Percentiles rank a stretch among this genome's conserved stretches.
phyloP scores from a whole-genome alignment of 2,329 filamentous ascomycete species.

The Aspergillus pseudonomiae region DNA sequence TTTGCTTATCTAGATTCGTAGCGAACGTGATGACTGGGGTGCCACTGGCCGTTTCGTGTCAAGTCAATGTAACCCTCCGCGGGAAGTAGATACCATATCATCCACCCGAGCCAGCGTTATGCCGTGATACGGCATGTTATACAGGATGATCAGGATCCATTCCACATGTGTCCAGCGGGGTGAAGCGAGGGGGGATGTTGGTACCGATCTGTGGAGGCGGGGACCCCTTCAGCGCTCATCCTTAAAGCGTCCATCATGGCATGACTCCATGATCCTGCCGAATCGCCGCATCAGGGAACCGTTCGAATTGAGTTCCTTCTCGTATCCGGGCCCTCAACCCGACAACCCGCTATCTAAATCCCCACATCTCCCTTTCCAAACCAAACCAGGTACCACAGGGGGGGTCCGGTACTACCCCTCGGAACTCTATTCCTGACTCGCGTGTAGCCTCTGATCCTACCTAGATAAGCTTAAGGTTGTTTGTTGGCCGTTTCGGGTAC shows the following conservation, averaged over 20 bases:
- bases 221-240: not conserved
- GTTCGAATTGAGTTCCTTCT: not conserved
- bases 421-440: not conserved
- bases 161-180: not conserved
- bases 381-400: too few species aligned
- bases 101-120: too few species aligned
- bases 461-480: not conserved
- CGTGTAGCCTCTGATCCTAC: not conserved
- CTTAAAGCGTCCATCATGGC: not conserved
- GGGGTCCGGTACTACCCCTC: too few species aligned
- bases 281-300: not conserved
- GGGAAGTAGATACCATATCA: not conserved
- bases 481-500: not conserved
- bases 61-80: not conserved
- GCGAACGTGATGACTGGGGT: not conserved
- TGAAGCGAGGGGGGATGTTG: not conserved
- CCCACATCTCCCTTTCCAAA: too few species aligned
- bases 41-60: not conserved
- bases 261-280: not conserved
- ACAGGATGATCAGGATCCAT: not conserved
- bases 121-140: too few species aligned
- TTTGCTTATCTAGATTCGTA: not conserved
- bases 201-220: not conserved
- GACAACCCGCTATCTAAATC: too few species aligned
- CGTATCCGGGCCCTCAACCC: too few species aligned